Base-by-base conservation (phyloP, 2,329 filamentous ascomycete genomes). In the Verticillium dahliae region DNA sequence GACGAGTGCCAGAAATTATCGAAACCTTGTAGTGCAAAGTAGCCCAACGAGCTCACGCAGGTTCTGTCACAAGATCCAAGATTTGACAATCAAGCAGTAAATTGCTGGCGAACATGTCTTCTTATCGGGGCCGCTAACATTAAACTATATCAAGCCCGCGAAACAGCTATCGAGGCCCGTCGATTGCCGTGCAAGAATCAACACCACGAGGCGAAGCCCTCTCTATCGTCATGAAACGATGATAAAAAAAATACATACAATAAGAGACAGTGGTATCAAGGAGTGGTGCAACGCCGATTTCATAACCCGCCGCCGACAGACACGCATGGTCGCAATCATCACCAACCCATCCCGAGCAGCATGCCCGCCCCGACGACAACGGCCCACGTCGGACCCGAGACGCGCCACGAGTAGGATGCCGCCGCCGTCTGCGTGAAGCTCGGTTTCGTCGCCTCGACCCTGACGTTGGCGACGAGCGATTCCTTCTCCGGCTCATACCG, bases 371-470 rank as follows among this genome's bases (percentile, higher is more conserved):
- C 45, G 10, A 9, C n/a, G 18, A 52, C 45, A 4, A 11, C 45
- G 10, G 45, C 18, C 45, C 45, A 52, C 18, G 6, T 18, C 5
- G 22, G 18, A 11, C 45, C 45, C 45, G 15, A 6, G 45, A 52
- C 45, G 7, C 9, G 10, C 5, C 45, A 22, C 18, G 45, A 52
- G 7, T 10, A 18, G 4, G 45, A 10, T 10, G 45, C 45, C 10
- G 45, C 45, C 9, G 45, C 45, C 1, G 45, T 18, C 45, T 45
- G 55, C 14, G 62, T 45, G 6, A 65, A 39, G 6, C 50, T 62
- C 1, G 74, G 73, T 41, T 65, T 66, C n/a, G 66, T 65, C 3
- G 75, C 75, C 60, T 70, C 66, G 5, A 78, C 76, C 7, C 64
- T 65, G 13, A 78, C 62, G 18, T 74, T 72, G 37, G 73, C 63